A percentile compares a stretch with the other conserved stretches of the same genome.
These are phyloP conservation scores for Kwoniella dendrophila DNA, from an alignment of 768 basidiomycete genomes.

Conservation along the genomic window DNA sequence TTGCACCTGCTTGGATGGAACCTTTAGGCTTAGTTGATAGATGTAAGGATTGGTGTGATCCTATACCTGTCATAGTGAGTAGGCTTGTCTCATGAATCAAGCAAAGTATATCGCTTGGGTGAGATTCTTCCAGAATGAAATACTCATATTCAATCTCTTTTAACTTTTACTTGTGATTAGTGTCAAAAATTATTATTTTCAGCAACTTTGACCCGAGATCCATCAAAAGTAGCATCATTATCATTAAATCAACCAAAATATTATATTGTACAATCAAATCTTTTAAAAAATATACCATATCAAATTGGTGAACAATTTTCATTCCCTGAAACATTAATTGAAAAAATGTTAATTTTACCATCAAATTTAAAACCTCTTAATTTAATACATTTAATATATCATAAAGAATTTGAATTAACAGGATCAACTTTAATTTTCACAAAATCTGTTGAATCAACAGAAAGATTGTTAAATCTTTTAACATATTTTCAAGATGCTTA, in stretches of 20 bases:
- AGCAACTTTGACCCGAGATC: conserved; percentile 91
- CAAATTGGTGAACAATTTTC: conserved; percentile 58
- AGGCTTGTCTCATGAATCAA: no score
- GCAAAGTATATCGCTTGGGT: no score
- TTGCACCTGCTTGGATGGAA: conserved; percentile 48
- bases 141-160: background rate
- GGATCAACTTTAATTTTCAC: conserved; percentile 81
- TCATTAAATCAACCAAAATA: conserved; percentile 79
- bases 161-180: no score
- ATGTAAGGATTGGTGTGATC: conserved; percentile 37
- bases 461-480: conserved; percentile 76
- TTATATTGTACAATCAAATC: conserved; percentile 71
- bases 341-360: conserved; percentile 81
- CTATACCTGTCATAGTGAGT: conserved; percentile 32
- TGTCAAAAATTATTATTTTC: conserved; percentile 97
- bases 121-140: no score
- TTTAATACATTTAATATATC: conserved; percentile 81
- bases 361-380: conserved; percentile 81
- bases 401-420: conserved; percentile 59
- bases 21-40: conserved; percentile 33
- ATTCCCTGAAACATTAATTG: conserved; percentile 81
- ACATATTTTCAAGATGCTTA: conserved; percentile 72
- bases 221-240: conserved; percentile 84
- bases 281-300: conserved; percentile 14
- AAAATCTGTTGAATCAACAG: conserved; percentile 90